A percentile compares a stretch with the other conserved stretches of the same genome.
phyloP scores from a whole-genome alignment of 805 yeast species.

The Monosporozyma aerobia region DNA sequence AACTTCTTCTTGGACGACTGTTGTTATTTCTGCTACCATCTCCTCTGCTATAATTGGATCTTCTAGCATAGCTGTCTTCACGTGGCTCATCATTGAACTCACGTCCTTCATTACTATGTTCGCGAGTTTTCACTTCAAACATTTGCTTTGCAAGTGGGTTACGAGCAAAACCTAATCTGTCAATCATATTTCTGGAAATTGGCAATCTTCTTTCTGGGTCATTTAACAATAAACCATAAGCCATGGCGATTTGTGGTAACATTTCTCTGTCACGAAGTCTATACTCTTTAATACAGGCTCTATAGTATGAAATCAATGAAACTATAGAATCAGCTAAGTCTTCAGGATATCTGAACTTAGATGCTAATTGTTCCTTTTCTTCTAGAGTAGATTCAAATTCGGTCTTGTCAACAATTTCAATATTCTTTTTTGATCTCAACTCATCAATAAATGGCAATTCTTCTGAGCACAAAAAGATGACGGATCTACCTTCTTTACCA shows the following conservation, averaged over 20 bases:
- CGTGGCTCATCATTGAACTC: background rate
- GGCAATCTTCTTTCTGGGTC: conserved; percentile 20
- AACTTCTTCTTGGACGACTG: background rate
- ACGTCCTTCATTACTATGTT: background rate
- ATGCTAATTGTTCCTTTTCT: conserved; percentile 21
- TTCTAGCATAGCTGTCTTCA: background rate
- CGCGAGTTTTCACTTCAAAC: conserved; percentile 11
- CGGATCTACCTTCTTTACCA: conserved; percentile 68
- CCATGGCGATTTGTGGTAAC: conserved; percentile 16
- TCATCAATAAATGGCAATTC: conserved; percentile 49
- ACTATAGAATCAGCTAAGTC: conserved; percentile 27
- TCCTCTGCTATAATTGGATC: background rate
- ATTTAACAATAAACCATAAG: conserved; percentile 19
- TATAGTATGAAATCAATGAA: conserved; percentile 31
- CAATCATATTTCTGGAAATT: conserved; percentile 8
- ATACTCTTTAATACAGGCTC: conserved; percentile 28
- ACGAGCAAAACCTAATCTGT: conserved; percentile 19
- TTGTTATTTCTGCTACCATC: background rate
- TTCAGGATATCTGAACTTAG: conserved; percentile 13
- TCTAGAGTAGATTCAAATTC: conserved; percentile 33
- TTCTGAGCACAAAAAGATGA: conserved; percentile 44
- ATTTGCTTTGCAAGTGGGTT: conserved; percentile 15
- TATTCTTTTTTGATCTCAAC: conserved; percentile 43
- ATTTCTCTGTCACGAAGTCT: conserved; percentile 21
- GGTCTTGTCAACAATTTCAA: conserved; percentile 40